Conservation (phyloP, 768 basidiomycete genomes). For the Glaciozyma martinii region DNA sequence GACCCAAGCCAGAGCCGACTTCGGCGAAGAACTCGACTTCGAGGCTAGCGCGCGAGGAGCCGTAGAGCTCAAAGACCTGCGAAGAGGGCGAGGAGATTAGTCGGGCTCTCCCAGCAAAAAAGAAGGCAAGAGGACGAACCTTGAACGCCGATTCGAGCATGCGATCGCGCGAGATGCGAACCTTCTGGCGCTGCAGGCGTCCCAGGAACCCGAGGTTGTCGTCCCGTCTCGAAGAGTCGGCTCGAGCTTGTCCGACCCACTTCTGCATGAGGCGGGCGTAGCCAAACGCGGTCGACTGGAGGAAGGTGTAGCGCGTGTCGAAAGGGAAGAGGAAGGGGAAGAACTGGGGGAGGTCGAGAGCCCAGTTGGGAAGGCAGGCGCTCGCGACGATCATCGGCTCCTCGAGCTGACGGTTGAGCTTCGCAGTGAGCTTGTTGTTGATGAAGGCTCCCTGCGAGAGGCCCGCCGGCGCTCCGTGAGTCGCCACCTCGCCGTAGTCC, state of each 20-base stretch:
- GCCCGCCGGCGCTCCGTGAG: not conserved
- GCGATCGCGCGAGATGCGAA: conserved; percentile 88
- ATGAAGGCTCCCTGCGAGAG: conserved; percentile 78
- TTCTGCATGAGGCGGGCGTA: conserved; percentile 90
- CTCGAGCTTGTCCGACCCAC: conserved; percentile 74
- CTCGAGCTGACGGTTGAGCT: conserved; percentile 91
- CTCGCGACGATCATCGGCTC: conserved; percentile 99
- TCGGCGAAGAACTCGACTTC: conserved; percentile 99
- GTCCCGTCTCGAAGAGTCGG: conserved; percentile 64
- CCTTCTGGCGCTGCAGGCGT: conserved; percentile 87
- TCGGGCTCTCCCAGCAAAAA: not conserved
- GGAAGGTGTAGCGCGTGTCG: conserved; percentile 90
- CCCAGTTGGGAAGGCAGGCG: conserved; percentile 95
- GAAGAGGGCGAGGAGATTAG: conserved; percentile 44
- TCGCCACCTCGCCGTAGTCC: conserved; percentile 24
- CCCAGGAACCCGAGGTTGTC: conserved; percentile 89
- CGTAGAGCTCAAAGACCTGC: conserved; percentile 73
- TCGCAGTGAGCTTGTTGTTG: conserved; percentile 95
- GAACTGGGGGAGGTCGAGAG: conserved; percentile 84
- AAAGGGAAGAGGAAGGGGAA: conserved; percentile 99
- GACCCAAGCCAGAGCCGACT: conserved; percentile 93
- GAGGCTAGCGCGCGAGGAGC: conserved; percentile 81
- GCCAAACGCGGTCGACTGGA: conserved; percentile 95
- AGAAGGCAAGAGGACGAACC: conserved; percentile 8
- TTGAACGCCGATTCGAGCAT: conserved; percentile 93